A percentile compares a stretch with the other conserved stretches of the same genome.
Conservation (phyloP, 1,284 basidiomycete genomes). For the Fomes fomentarius region DNA sequence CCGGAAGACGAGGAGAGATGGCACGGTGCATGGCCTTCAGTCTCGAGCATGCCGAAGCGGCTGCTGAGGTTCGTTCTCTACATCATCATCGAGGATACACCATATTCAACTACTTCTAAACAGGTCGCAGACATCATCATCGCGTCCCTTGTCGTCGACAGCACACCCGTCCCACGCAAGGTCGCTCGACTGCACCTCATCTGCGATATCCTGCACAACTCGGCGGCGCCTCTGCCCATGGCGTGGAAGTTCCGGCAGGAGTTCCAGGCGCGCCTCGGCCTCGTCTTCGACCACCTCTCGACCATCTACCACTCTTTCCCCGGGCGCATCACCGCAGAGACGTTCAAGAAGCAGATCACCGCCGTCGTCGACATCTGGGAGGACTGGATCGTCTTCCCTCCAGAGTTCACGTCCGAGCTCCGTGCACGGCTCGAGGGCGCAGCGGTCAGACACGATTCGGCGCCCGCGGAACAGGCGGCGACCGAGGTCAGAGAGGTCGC, state of each 20-base stretch:
- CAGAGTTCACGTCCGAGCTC: slow-evolving; percentile 77
- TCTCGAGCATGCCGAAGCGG: slow-evolving; percentile 92
- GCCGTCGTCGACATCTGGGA: slow-evolving; percentile 93
- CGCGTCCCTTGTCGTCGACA: slow-evolving; percentile 80
- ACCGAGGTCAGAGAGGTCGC: slow-evolving; percentile 31
- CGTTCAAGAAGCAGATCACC: slow-evolving; percentile 89
- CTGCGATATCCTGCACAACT: slow-evolving; percentile 98
- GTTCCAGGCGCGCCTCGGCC: slow-evolving; percentile 84
- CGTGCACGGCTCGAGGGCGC: slow-evolving; percentile 74
- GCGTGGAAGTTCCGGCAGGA: slow-evolving; percentile 95
- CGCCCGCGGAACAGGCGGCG: slow-evolving; percentile 37
- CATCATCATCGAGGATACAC: too few relatives aligned
- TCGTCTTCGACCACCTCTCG: slow-evolving; percentile 93
- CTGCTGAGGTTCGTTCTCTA: slow-evolving; percentile 68
- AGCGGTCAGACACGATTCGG: slow-evolving; percentile 35
- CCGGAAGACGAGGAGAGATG: slow-evolving; percentile 87
- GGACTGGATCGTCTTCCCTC: slow-evolving; percentile 91
- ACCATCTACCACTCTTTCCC: slow-evolving; percentile 91
- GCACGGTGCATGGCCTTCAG: slow-evolving; percentile 96
- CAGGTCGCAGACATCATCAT: slow-evolving; percentile 89
- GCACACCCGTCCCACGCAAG: slow-evolving; percentile 94
- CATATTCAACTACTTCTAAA: too few relatives aligned
- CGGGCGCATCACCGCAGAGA: slow-evolving; percentile 90
- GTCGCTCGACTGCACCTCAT: slow-evolving; percentile 93
- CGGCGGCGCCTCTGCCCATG: slow-evolving; percentile 83